Conservation (phyloP, 2,329 filamentous ascomycete genomes). For the Fusarium nelsonii region DNA sequence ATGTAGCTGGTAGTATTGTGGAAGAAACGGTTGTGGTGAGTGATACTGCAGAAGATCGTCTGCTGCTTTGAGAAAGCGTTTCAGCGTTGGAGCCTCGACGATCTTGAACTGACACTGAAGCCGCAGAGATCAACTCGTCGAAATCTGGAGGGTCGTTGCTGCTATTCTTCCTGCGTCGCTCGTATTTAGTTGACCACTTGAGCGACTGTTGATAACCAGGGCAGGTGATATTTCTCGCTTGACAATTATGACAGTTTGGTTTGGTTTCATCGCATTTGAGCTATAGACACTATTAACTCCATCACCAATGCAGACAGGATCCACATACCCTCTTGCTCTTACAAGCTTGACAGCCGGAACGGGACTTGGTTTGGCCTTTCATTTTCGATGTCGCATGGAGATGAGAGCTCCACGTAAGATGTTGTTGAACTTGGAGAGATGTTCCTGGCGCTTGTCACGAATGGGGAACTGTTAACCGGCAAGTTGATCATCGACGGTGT, state of each 20-base stretch:
- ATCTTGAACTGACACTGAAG: constrained; percentile 26
- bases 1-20: accelerated
- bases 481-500: neutral
- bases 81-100: neutral
- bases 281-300: neutral
- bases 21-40: neutral
- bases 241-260: constrained; percentile 27
- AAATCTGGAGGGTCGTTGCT: constrained; percentile 20
- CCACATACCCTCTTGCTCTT: constrained; percentile 27
- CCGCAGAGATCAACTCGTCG: constrained; percentile 27
- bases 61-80: neutral
- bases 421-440: neutral
- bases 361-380: constrained; percentile 33
- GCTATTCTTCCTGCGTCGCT: constrained; percentile 17
- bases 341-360: constrained; percentile 29
- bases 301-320: neutral
- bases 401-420: neutral
- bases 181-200: constrained; percentile 39
- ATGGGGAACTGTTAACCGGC: constrained; percentile 8
- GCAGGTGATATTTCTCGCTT: constrained; percentile 7
- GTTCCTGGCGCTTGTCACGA: constrained; percentile 9
- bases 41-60: neutral
- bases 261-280: constrained; percentile 35
- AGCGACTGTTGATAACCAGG: constrained; percentile 35
- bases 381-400: neutral